Evolutionary conservation across 2,329 filamentous ascomycete genomes (phyloP), one percentile per base, ranked within the genome.

Genomic region (Stemphylium vesicarium): DNA sequence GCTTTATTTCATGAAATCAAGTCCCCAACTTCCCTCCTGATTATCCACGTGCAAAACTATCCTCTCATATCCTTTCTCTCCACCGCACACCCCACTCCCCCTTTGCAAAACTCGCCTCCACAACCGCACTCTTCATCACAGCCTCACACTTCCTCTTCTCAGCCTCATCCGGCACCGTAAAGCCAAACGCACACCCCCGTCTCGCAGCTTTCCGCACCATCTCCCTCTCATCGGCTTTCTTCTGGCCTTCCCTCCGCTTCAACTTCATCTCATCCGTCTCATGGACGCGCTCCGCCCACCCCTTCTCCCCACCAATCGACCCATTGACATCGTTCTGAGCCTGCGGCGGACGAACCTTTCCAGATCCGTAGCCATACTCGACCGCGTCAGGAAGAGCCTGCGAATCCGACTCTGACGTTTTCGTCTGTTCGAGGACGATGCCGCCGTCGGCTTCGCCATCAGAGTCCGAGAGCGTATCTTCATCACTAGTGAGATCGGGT

Each of bases 171-270:
- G 69, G 57, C 2, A 74, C 68, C 1, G 64, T 49, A 29, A 85
- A 79, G 1, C 84, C 83, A 73, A 86, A 85, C 0, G 83, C 83
- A 52, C 83, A 83, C 1, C 81, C 82, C 18, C 86, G 79, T 62
- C 87, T 82, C 1, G 88, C 88, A 0, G 85, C 86, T n/a, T 82
- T 81, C 24, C 83, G 79, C 41, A 88, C 80, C 75, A 86, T 78
- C 68, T 90, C 86, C 20, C 82, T 73, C 68, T 81, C 77, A 53
- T 80, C 76, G 4, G 80, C 80, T 39, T 72, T 69, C 53, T 72
- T 77, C 66, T 84, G 78, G 0, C 83, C 83, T 47, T 83, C 77
- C 11, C 72, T 66, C 20, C 83, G 72, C 70, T 81, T 83, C 56
- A 77, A 72, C 33, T 79, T 65, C 75, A 82, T 81, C 60, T 82